Percentiles rank a stretch among this genome's conserved stretches.
These are phyloP conservation scores for Colletotrichum somersetense DNA, from an alignment of 2,329 filamentous ascomycete genomes.

Conservation along the genomic window DNA sequence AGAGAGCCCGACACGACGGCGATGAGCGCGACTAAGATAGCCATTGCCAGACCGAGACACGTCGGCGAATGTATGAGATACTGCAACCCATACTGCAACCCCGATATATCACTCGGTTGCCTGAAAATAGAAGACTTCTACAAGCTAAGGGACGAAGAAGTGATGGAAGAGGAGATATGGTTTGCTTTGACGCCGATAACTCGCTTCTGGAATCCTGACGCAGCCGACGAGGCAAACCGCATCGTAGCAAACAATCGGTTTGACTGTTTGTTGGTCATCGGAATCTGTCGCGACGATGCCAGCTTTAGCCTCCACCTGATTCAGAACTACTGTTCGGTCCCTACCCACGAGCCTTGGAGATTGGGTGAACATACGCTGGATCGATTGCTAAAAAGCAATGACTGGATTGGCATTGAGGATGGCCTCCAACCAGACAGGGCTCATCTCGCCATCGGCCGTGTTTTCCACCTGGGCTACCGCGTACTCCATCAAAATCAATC, in stretches of 20 bases:
- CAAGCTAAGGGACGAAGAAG: neutral
- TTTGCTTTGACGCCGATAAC: neutral
- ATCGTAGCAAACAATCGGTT: neutral
- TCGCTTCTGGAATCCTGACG: neutral
- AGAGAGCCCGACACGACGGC: neutral
- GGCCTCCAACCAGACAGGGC: conserved; percentile 1
- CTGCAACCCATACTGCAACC: too few species aligned
- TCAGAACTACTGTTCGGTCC: neutral
- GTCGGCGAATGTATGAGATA: neutral
- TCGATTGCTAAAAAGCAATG: neutral
- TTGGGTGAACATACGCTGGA: neutral
- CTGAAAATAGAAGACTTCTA: neutral
- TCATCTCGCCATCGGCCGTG: neutral
- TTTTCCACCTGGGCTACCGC: neutral
- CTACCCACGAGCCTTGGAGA: neutral
- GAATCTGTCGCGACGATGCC: neutral
- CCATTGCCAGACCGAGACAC: neutral
- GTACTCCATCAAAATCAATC: too few species aligned
- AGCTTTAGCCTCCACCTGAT: neutral
- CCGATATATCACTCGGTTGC: neutral
- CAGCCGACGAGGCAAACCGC: neutral
- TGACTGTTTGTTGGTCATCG: neutral
- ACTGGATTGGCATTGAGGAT: neutral
- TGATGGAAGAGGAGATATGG: neutral
- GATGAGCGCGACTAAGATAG: neutral